These are phyloP conservation scores for Fusarium nelsonii DNA, from an alignment of 2,329 filamentous ascomycete species.

Conservation along the genomic window DNA sequence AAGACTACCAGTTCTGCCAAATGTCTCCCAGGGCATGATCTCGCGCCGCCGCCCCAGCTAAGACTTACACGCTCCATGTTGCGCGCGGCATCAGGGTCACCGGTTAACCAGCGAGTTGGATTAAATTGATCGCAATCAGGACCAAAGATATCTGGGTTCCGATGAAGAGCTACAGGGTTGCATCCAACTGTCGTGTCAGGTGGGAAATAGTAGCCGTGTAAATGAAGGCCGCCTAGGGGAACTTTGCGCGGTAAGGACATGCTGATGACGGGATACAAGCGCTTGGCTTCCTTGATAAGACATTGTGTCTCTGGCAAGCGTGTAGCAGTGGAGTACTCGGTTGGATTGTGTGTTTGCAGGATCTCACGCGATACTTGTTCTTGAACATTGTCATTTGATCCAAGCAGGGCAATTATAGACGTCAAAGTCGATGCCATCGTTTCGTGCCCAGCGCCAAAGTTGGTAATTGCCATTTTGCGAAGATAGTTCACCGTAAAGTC, in stretches of 20 bases:
- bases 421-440: slow-evolving; percentile 66
- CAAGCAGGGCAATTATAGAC: slow-evolving; percentile 62
- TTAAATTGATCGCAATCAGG: slow-evolving; percentile 57
- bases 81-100: slow-evolving; percentile 45
- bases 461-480: slow-evolving; percentile 65
- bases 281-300: slow-evolving; percentile 64
- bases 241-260: slow-evolving; percentile 64
- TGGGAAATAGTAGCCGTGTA: slow-evolving; percentile 59
- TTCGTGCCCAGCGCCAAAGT: slow-evolving; percentile 68
- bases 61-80: slow-evolving; percentile 63
- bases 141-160: slow-evolving; percentile 64
- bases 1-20: slow-evolving; percentile 64
- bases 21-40: slow-evolving; percentile 64
- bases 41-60: slow-evolving; percentile 64
- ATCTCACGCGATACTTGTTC: slow-evolving; percentile 53
- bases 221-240: slow-evolving; percentile 51
- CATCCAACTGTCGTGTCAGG: slow-evolving; percentile 64
- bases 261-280: slow-evolving; percentile 63
- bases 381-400: slow-evolving; percentile 53
- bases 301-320: slow-evolving; percentile 57
- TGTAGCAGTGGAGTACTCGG: slow-evolving; percentile 41
- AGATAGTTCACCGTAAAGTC: slow-evolving; percentile 63
- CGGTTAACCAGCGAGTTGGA: slow-evolving; percentile 62
- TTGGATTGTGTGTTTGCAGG: slow-evolving; percentile 18
- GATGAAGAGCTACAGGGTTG: slow-evolving; percentile 63